Conservation (phyloP, 352 stramenopile species). For the Phytophthora podocarpi region DNA sequence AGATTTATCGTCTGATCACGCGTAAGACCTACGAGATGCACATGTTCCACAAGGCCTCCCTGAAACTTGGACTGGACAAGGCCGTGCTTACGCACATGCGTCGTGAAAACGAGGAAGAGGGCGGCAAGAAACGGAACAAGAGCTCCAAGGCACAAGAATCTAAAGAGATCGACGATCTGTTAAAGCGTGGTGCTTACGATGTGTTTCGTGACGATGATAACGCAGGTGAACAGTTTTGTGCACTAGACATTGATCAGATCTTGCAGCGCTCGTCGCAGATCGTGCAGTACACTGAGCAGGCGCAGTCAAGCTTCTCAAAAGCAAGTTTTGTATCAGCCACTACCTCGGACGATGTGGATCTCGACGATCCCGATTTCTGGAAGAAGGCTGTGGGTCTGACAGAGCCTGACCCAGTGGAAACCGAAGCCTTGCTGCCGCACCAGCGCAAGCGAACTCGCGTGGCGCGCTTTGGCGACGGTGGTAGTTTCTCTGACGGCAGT, state of each 20-base stretch:
- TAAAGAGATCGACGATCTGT: slow-evolving; percentile 92
- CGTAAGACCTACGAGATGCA: slow-evolving; percentile 95
- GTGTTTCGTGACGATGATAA: slow-evolving; percentile 92
- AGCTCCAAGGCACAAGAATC: slow-evolving; percentile 82
- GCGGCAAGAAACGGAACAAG: slow-evolving; percentile 78
- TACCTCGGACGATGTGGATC: slow-evolving; percentile 94
- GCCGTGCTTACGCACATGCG: slow-evolving; percentile 92
- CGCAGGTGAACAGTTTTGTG: slow-evolving; percentile 95
- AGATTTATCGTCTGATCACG: slow-evolving; percentile 91
- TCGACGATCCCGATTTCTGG: slow-evolving; percentile 99
- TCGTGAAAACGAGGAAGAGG: slow-evolving; percentile 83
- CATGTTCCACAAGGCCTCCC: slow-evolving; percentile 93
- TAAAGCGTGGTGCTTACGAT: slow-evolving; percentile 92
- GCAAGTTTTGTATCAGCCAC: slow-evolving; percentile 92
- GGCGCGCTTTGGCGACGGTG: slow-evolving; percentile 73
- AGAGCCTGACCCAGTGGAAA: slow-evolving; percentile 70
- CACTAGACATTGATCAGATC: slow-evolving; percentile 98
- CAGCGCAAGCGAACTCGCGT: slow-evolving; percentile 89
- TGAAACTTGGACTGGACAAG: slow-evolving; percentile 94
- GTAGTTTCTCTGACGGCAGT: slow-evolving; percentile 69
- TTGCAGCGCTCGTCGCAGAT: slow-evolving; percentile 89
- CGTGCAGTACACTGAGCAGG: slow-evolving; percentile 86
- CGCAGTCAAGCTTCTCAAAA: slow-evolving; percentile 91
- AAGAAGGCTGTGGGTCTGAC: slow-evolving; percentile 95
- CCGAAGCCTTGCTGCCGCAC: slow-evolving; percentile 66